Evolutionary conservation across 2,329 filamentous ascomycete genomes (phyloP), one percentile per base, ranked within the genome.

Genomic region (Thermothelomyces thermophilus): DNA sequence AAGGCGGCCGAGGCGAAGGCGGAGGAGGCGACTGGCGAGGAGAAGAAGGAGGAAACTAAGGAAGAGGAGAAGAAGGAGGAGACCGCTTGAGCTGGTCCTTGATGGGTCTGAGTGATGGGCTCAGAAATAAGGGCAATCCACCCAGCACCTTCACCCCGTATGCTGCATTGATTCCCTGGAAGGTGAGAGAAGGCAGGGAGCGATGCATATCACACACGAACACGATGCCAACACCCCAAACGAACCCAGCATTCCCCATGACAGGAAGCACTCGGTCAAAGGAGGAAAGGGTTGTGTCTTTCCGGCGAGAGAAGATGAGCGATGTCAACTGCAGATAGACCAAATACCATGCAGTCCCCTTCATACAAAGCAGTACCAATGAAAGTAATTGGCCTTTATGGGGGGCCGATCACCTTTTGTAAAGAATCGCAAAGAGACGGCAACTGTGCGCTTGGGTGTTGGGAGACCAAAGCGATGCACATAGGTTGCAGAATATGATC

Each of bases 1-100:
- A 74, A 78, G 68, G 63, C 63, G 46, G 58, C 59, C 39, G 50
- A 60, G 33, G 57, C 62, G 51, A 58, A 60, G 52, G 54, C 60
- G 48, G 57, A 64, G 51, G 50, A 60, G 30, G 56, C 59, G 43
- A 37, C 43, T 26, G 26, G 57, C 51, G 56, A 61, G 55, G 48
- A 58, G 51, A 55, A 62, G 58, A 54, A 56, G n/a, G n/a, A n/a
- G n/a, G n/a, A n/a, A n/a, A n/a, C n/a, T 26, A 19, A 41, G 17
- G 50, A 52, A 41, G 54, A 55, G 51, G 52, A 58, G 53, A 57
- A 61, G 55, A 47, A 58, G 52, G 56, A 63, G 57, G 55, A 56
- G 50, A 50, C 55, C 22, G 56, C 54, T 10, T 54, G 53, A 52
- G 41, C 22, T 20, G n/a, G 40, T 20, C 35, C 26, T 16, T 49